Evolutionary conservation across 805 yeast species (phyloP).

Genomic region (Millerozyma miso): DNA sequence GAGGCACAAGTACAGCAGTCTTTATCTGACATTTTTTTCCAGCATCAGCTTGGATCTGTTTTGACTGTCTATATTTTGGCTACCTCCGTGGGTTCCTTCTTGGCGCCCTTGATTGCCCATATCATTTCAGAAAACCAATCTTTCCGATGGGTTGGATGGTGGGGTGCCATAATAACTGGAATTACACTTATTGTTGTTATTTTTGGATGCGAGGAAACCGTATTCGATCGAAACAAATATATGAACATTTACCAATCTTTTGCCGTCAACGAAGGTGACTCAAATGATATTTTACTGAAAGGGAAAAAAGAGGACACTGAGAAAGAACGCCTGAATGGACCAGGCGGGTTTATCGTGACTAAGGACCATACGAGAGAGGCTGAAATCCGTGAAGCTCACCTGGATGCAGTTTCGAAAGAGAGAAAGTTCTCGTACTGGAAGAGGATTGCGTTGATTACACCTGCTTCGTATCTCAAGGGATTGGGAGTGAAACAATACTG

Average conservation of each 20-base stretch:
- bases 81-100: conserved; percentile 70
- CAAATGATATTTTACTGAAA: conserved; percentile 3
- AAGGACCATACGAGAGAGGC: background rate
- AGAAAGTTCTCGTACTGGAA: conserved; percentile 38
- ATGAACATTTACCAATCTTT: conserved; percentile 7
- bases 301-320: conserved; percentile 6
- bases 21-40: conserved; percentile 68
- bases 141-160: conserved; percentile 82
- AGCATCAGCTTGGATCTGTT: conserved; percentile 70
- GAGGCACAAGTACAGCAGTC: conserved; percentile 69
- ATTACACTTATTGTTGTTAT: conserved; percentile 49
- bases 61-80: conserved; percentile 72
- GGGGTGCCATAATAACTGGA: conserved; percentile 46
- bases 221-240: conserved; percentile 52
- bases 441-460: conserved; percentile 47
- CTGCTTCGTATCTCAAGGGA: conserved; percentile 58
- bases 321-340: background rate
- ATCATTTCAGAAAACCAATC: conserved; percentile 54
- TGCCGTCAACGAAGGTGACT: background rate
- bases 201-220: conserved; percentile 68
- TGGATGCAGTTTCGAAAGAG: conserved; percentile 6
- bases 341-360: conserved; percentile 4
- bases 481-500: conserved; percentile 63
- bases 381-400: conserved; percentile 1
- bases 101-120: conserved; percentile 81